Evolutionary conservation across 495 filamentous ascomycete species (phyloP), one percentile per base, ranked within the genome.

Genomic region (Acidiella bohemica): DNA sequence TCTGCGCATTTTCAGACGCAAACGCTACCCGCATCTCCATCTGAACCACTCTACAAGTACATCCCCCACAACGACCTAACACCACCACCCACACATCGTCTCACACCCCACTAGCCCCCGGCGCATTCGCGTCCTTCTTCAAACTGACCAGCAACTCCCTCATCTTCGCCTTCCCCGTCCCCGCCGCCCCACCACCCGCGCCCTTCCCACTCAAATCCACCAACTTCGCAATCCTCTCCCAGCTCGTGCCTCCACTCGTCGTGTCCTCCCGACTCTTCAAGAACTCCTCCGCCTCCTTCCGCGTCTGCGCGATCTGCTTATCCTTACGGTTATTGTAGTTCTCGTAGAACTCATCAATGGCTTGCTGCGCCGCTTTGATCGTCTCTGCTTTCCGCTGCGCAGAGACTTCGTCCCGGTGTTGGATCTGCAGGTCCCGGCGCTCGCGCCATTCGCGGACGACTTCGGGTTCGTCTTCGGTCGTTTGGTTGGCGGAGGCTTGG

Each of bases 271-370:
- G 73, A 54, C 64, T 83, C 35, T 74, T 76, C 21, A 95, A 65
- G 64, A 95, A 96, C 48, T 95, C 77, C 58, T 96, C 87, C n/a
- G 87, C 90, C 50, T 96, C 92, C 51, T 77, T 71, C 45, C 79
- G 71, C 23, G 92, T 85, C 65, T 87, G 80, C 28, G 77, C 71
- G 47, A 93, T 75, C 41, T 62, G 69, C 71, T 96, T 96, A 51
- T 96, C 90, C 53, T 86, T 83, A 66, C 94, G 93, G 56, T 78
- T 78, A 65, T 93, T 93, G 72, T 99, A 99, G 59, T 93, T 93
- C 59, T 94, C 85, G 67, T 99, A 99, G 68, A 99, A 99, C 53
- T 94, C 92, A 53, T 99, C 90, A 42, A 96, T 87, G 58, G 85
- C 81, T 51, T 81, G 68, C 44, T 79, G 84, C 26, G 92, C 92